Conservation (phyloP, 495 filamentous ascomycete species). For the Penicillium mononematosum region DNA sequence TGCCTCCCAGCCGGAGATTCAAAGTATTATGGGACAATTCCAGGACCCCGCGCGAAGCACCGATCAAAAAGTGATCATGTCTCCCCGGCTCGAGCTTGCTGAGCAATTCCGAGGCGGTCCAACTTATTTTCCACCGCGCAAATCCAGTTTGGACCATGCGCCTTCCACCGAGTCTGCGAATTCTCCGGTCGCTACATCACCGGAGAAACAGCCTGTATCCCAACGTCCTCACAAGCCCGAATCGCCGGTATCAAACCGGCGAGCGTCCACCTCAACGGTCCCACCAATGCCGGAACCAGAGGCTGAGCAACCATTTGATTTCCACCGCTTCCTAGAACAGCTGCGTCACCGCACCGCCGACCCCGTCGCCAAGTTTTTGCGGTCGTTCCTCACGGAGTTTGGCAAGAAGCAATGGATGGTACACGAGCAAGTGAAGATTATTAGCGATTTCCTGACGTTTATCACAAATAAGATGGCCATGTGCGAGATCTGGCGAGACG, state of each 20-base stretch:
- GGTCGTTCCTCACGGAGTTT: slow-evolving; percentile 92
- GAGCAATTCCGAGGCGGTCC: slow-evolving; percentile 64
- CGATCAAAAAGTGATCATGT: slow-evolving; percentile 75
- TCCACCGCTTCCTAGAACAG: slow-evolving; percentile 95
- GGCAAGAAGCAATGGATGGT: slow-evolving; percentile 99
- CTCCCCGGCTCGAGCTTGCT: slow-evolving; percentile 70
- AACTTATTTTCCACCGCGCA: slow-evolving; percentile 72
- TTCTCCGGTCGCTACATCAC: slow-evolving; percentile 15
- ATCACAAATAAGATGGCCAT: slow-evolving; percentile 98
- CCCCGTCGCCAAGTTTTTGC: slow-evolving; percentile 90
- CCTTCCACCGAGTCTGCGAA: slow-evolving; percentile 23
- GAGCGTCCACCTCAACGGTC: slow-evolving; percentile 46
- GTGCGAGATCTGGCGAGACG: slow-evolving; percentile 94
- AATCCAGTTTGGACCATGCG: slow-evolving; percentile 76
- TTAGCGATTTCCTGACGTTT: slow-evolving; percentile 94
- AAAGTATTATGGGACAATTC: slow-evolving; percentile 91
- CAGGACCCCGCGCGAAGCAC: slow-evolving; percentile 64
- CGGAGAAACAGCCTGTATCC: slow-evolving; percentile 24
- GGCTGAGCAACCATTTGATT: slow-evolving; percentile 89
- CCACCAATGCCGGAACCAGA: slow-evolving; percentile 88
- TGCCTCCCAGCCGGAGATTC: slow-evolving; percentile 80
- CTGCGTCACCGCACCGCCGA: slow-evolving; percentile 93
- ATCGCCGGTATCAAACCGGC: slow-evolving; percentile 43
- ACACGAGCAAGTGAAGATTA: slow-evolving; percentile 98
- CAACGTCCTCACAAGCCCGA: slow-evolving; percentile 22